Evolutionary conservation across 2,329 filamentous ascomycete genomes (phyloP), one percentile per base, ranked within the genome.

Genomic region (Diaporthe ampelina): DNA sequence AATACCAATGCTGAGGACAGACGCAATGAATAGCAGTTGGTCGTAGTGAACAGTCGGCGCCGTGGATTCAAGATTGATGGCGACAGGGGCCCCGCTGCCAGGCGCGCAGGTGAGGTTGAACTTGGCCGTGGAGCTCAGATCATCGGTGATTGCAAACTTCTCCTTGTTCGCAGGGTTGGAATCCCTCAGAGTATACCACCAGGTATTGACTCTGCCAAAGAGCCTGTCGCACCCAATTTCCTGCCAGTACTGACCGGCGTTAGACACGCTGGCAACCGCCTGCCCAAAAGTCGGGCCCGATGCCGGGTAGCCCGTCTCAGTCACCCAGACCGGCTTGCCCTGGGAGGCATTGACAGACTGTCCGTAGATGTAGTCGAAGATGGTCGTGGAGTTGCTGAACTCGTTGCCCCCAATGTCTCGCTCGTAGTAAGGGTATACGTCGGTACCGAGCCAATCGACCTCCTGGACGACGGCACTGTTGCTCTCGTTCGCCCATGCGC

Each of bases 361-460:
- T 45, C 85, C 78, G 79, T 82, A 88, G 69, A 87, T 87, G 73
- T 80, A 80, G 80, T 87, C 84, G 83, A 93, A 93, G 72, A 91
- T 86, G 73, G 83, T 80, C 75, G 83, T 85, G 8, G 87, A 85
- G 79, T 91, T 87, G 73, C 88, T 85, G 78, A 93, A 91, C 78
- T 78, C 76, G 83, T 90, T 90, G 80, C 83, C 82, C 82, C 88
- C n/a, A n/a, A n/a, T 85, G 79, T 81, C 85, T 79, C 83, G 86
- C 84, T 93, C 88, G 84, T 91, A 93, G 86, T 91, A 92, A 45
- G 91, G 90, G 81, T 92, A 93, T 79, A 90, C 90, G 77, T 93
- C 90, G 48, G 91, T 87, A 61, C 91, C 91, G 73, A 93, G 80
- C 82, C 89, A 93, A 84, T 94, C 92, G 76, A 89, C 86, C 71